A percentile compares a stretch with the other conserved stretches of the same genome.
phyloP scores from a whole-genome alignment of 2,329 filamentous ascomycete genomes.

The Calonectria crousiana region DNA sequence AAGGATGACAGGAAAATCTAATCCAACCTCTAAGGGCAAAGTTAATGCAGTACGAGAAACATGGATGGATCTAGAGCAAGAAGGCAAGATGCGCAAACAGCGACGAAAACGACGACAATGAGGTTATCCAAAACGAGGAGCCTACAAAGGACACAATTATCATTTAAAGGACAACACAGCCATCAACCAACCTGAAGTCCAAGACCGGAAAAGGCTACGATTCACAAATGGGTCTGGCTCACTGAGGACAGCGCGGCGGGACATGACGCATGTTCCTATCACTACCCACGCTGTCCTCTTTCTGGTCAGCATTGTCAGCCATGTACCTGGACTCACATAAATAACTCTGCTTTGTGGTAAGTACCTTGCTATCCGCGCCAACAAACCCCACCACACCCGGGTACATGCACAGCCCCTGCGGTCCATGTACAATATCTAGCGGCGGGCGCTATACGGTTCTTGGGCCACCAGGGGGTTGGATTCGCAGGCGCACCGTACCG shows the following conservation, averaged over 20 bases:
- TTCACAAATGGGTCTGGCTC: slow-evolving; percentile 10
- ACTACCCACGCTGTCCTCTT: slow-evolving; percentile 42
- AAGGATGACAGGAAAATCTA: background rate
- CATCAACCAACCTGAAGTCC: slow-evolving; percentile 29
- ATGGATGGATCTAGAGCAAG: background rate
- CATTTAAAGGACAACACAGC: slow-evolving; percentile 24
- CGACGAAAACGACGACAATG: background rate
- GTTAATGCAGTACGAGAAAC: background rate
- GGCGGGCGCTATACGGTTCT: slow-evolving; percentile 39
- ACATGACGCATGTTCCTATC: background rate
- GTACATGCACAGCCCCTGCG: slow-evolving; percentile 10
- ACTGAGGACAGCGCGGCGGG: background rate
- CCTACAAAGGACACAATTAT: slow-evolving; percentile 14
- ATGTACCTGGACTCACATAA: slow-evolving; percentile 13
- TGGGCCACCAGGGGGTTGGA: background rate
- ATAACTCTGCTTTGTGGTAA: slow-evolving; percentile 22
- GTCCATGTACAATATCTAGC: slow-evolving; percentile 25
- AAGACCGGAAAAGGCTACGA: slow-evolving; percentile 22
- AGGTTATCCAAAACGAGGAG: slow-evolving; percentile 1
- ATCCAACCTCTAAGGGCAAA: background rate
- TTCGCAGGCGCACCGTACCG: background rate
- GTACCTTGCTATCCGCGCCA: slow-evolving; percentile 34
- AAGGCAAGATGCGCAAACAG: background rate
- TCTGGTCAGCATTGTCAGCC: slow-evolving; percentile 27
- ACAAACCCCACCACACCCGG: background rate